These are phyloP conservation scores for Apiospora saccharicola DNA, from an alignment of 2,329 filamentous ascomycete genomes.

Conservation along the genomic window DNA sequence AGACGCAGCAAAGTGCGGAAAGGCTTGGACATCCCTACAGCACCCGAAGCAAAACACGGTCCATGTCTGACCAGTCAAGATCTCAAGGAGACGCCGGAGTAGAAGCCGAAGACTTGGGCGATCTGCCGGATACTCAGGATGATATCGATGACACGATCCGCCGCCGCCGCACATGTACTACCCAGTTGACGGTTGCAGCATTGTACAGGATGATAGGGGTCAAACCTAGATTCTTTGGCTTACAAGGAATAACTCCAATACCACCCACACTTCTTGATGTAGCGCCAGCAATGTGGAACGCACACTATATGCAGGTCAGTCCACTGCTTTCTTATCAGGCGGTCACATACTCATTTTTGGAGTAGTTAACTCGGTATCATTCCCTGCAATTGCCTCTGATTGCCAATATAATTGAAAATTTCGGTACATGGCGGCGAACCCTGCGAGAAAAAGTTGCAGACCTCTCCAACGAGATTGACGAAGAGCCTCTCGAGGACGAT, in stretches of 20 bases:
- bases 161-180: constrained; percentile 25
- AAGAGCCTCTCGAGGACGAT: not conserved
- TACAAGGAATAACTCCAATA: constrained; percentile 28
- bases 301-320: constrained; percentile 41
- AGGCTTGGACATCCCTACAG: not conserved
- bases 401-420: not conserved
- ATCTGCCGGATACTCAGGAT: not conserved
- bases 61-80: not conserved
- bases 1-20: not conserved
- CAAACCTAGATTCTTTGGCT: constrained; percentile 31
- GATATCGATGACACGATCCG: not conserved
- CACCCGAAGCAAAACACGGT: not conserved
- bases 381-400: constrained; percentile 1
- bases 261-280: constrained; percentile 35
- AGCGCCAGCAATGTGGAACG: constrained; percentile 45
- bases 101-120: not conserved
- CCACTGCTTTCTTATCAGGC: not conserved
- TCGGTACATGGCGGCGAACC: constrained; percentile 7
- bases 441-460: not conserved
- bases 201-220: constrained; percentile 40
- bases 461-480: not conserved
- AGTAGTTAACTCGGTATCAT: not conserved
- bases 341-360: not conserved
- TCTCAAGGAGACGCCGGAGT: not conserved
- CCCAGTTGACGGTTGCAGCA: constrained; percentile 36